Evolutionary conservation across 768 basidiomycete genomes (phyloP), one percentile per base, ranked within the genome.

Genomic region (Pleurotus giganteus): DNA sequence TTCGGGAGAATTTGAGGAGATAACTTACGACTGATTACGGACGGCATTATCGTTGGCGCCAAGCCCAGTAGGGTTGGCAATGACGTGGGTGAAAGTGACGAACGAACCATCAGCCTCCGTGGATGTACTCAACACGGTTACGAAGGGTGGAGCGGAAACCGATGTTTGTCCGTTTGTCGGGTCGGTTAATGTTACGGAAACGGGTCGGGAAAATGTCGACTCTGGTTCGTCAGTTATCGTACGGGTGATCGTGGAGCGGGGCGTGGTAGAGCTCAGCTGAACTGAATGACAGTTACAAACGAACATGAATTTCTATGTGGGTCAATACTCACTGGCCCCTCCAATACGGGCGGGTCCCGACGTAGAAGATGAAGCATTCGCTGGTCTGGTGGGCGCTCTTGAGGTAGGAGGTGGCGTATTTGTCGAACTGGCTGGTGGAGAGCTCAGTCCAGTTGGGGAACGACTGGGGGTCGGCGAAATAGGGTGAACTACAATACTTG

Each of bases 11-110:
- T 36, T 36, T 9, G 12, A 23, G 15, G 26, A 51, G 2, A 23
- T n/a, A 19, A 24, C 63, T 53, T 59, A 70, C 69, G 67, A 68
- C 63, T 67, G 64, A 28, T 59, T 47, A 29, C 59, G 60, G 11
- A 58, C 50, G 42, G 53, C 61, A 26, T 56, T 54, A 32, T 53
- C 55, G 5, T 57, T 65, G 31, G 51, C 58, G 46, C 61, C 65
- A 29, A 66, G 60, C 11, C 65, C 68, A 19, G 74, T 68, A 44
- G 77, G 80, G 62, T 83, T 84, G 4, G 81, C 79, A 23, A 81
- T 70, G 34, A 83, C 69, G 47, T 81, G 76, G 1, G 84, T 85
- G 54, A 74, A 65, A 2, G 81, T 82, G 17, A 77, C 66, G 21
- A 75, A 60, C 17, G 64, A 62, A 7, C 83, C 80, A 58, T 79